Evolutionary conservation across 2,329 filamentous ascomycete species (phyloP).

Genomic region (Talaromyces islandicus): DNA sequence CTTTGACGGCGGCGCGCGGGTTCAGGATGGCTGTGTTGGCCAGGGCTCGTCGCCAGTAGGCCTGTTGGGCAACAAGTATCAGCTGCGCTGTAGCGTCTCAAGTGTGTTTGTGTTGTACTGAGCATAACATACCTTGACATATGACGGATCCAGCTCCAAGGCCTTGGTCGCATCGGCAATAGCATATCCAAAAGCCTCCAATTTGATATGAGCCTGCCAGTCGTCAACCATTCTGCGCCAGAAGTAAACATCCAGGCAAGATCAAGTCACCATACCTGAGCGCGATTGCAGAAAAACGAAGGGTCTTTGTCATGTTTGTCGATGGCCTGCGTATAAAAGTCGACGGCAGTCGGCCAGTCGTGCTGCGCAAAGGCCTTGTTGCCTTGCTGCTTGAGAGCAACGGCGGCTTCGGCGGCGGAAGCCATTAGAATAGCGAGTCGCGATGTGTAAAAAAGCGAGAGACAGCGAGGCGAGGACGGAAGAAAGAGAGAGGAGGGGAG

Average conservation of each 20-base stretch:
- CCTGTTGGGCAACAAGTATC: slow-evolving; percentile 48
- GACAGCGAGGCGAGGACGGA: background rate
- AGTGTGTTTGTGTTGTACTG: background rate
- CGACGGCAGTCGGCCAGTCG: slow-evolving; percentile 77
- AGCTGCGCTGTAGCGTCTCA: background rate
- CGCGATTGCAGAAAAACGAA: slow-evolving; percentile 89
- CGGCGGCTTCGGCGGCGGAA: slow-evolving; percentile 59
- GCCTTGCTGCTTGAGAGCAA: slow-evolving; percentile 83
- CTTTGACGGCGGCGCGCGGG: slow-evolving; percentile 79
- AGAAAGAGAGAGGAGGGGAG: background rate
- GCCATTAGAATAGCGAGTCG: slow-evolving; percentile 25
- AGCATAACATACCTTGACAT: slow-evolving; percentile 67
- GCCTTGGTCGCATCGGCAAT: slow-evolving; percentile 87
- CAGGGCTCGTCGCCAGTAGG: slow-evolving; percentile 88
- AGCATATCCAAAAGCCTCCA: slow-evolving; percentile 90
- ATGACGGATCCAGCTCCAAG: slow-evolving; percentile 78
- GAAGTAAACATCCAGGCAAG: background rate
- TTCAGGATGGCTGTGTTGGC: slow-evolving; percentile 87
- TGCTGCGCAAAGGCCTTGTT: slow-evolving; percentile 88
- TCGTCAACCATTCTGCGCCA: slow-evolving; percentile 9
- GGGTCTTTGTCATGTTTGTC: slow-evolving; percentile 75
- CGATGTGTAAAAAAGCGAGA: background rate
- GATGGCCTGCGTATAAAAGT: slow-evolving; percentile 83
- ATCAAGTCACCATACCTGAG: slow-evolving; percentile 60
- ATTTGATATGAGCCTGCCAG: slow-evolving; percentile 80